Percentiles rank a stretch among this genome's conserved stretches.
phyloP scores from a whole-genome alignment of 805 yeast genomes.

The Candida glaebosa region DNA sequence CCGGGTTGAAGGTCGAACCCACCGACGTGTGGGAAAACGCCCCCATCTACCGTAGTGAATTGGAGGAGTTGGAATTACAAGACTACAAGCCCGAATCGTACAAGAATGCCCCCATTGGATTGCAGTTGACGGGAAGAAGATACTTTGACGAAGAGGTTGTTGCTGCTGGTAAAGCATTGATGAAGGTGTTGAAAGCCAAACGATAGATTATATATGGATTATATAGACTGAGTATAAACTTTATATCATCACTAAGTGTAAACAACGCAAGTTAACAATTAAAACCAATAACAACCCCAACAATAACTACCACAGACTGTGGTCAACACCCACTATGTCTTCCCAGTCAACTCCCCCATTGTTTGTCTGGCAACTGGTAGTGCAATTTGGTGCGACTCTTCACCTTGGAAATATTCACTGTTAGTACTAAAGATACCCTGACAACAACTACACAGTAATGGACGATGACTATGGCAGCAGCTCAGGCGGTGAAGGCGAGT shows the following conservation, averaged over 20 bases:
- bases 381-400: background rate
- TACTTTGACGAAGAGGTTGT: constrained; percentile 57
- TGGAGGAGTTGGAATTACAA: constrained; percentile 48
- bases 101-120: constrained; percentile 51
- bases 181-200: too few relatives aligned
- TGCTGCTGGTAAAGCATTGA: constrained; percentile 41
- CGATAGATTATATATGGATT: too few relatives aligned
- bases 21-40: constrained; percentile 22
- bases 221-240: too few relatives aligned
- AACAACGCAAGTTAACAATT: too few relatives aligned
- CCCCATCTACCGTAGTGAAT: constrained; percentile 40
- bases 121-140: constrained; percentile 53
- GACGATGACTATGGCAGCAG: constrained; percentile 11
- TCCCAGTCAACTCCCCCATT: too few relatives aligned
- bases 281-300: too few relatives aligned
- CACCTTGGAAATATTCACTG: background rate
- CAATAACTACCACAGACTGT: too few relatives aligned
- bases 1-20: constrained; percentile 59
- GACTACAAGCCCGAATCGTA: constrained; percentile 47
- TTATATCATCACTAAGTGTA: too few relatives aligned
- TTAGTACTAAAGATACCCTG: background rate
- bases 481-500: constrained; percentile 25
- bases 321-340: too few relatives aligned
- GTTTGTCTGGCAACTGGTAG: background rate
- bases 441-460: constrained; percentile 1